A percentile compares a stretch with the other conserved stretches of the same genome.
Evolutionary conservation across 805 yeast species (phyloP).

Genomic region (Candida boidinii): DNA sequence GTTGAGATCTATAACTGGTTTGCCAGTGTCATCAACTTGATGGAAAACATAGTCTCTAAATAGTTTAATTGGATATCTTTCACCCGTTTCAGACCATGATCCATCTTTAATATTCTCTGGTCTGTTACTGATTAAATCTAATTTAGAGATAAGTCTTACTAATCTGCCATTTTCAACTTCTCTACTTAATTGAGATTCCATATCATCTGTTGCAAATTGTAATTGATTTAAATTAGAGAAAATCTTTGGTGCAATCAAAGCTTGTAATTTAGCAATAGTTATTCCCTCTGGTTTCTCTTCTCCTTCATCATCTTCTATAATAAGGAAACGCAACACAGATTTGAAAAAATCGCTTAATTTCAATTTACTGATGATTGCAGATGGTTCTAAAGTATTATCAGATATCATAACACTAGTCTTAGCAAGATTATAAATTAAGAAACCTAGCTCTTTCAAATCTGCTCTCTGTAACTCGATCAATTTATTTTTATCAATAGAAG

Average conservation of each 20-base stretch:
- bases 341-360: constrained; percentile 39
- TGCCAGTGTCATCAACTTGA: constrained; percentile 69
- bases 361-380: constrained; percentile 18
- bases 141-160: constrained; percentile 72
- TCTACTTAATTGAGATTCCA: constrained; percentile 51
- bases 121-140: constrained; percentile 69
- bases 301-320: constrained; percentile 18
- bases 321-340: constrained; percentile 29
- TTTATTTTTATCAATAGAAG: too few relatives aligned
- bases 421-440: constrained; percentile 48
- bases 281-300: too few relatives aligned
- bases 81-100: constrained; percentile 70
- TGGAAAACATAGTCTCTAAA: constrained; percentile 84
- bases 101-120: constrained; percentile 52
- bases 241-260: constrained; percentile 34
- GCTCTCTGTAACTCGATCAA: constrained; percentile 37
- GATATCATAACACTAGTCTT: constrained; percentile 20
- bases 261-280: constrained; percentile 26
- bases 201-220: constrained; percentile 44
- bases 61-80: constrained; percentile 59
- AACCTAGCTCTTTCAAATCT: constrained; percentile 57
- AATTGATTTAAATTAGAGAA: constrained; percentile 40
- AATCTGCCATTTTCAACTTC: constrained; percentile 87
- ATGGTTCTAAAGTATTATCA: constrained; percentile 8
- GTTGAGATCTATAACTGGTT: constrained; percentile 72